These are phyloP conservation scores for Starmerella cellae DNA, from an alignment of 805 yeast genomes.

Conservation along the genomic window DNA sequence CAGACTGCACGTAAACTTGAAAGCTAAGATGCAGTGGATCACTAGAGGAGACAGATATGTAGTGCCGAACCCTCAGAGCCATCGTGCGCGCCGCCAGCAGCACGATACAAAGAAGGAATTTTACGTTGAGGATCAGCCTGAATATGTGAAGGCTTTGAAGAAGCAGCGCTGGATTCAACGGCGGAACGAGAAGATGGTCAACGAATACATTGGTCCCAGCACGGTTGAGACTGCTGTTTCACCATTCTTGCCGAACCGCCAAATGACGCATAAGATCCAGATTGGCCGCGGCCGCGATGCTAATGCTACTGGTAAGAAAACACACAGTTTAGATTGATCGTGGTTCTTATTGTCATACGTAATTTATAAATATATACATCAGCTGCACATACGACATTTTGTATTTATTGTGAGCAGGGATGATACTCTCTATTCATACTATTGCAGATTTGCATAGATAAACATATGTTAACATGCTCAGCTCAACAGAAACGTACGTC, in stretches of 20 bases:
- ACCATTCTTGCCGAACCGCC: constrained; percentile 65
- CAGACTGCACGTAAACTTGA: constrained; percentile 71
- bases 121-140: constrained; percentile 81
- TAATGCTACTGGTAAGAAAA: constrained; percentile 36
- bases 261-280: constrained; percentile 38
- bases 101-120: constrained; percentile 66
- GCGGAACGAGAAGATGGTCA: constrained; percentile 70
- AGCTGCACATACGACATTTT: too few relatives aligned
- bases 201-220: constrained; percentile 91
- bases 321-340: constrained; percentile 4
- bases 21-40: constrained; percentile 87
- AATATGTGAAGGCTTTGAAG: constrained; percentile 75
- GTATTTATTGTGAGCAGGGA: too few relatives aligned
- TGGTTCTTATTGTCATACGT: too few relatives aligned
- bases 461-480: not conserved
- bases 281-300: constrained; percentile 80
- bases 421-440: not conserved
- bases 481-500: too few relatives aligned
- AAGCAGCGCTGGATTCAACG: constrained; percentile 78
- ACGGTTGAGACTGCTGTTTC: constrained; percentile 65
- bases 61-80: constrained; percentile 77
- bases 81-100: constrained; percentile 61
- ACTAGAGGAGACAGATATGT: constrained; percentile 74
- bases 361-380: too few relatives aligned
- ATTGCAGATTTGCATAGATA: not conserved